These are phyloP conservation scores for Spirogloea muscicola DNA, from an alignment of 139 green algal species.

Conservation along the genomic window DNA sequence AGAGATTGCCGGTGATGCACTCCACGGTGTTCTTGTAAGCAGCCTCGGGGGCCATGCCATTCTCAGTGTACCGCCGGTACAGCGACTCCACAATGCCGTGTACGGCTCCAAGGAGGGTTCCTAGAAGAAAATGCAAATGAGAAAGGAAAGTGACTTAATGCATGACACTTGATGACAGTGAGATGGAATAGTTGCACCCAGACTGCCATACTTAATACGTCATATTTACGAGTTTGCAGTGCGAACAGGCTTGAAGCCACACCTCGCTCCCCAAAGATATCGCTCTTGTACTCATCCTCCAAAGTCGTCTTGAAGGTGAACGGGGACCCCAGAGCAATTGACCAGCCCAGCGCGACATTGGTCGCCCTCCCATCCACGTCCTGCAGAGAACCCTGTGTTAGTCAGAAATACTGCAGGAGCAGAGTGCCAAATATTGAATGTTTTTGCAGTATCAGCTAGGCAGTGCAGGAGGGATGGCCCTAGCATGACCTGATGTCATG, in stretches of 20 bases:
- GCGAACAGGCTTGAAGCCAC: too few relatives aligned
- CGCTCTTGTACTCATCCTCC: conserved; percentile 96
- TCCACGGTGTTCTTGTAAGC: conserved; percentile 95
- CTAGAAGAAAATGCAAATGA: conserved; percentile 43
- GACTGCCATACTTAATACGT: too few relatives aligned
- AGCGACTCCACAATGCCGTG: conserved; percentile 97
- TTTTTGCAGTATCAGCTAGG: too few relatives aligned
- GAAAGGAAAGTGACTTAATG: background rate
- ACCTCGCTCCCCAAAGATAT: conserved; percentile 98
- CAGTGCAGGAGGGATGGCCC: too few relatives aligned
- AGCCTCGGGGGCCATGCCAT: conserved; percentile 76
- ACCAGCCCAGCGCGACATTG: conserved; percentile 96
- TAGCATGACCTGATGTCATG: too few relatives aligned
- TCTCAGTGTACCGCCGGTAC: conserved; percentile 80
- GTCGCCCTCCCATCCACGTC: conserved; percentile 89
- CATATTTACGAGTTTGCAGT: too few relatives aligned
- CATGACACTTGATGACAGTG: too few relatives aligned
- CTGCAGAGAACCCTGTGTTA: too few relatives aligned
- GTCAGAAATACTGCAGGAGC: too few relatives aligned
- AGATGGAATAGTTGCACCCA: too few relatives aligned
- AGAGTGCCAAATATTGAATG: too few relatives aligned
- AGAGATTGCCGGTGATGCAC: conserved; percentile 96
- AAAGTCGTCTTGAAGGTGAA: conserved; percentile 98
- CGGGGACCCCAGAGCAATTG: conserved; percentile 88
- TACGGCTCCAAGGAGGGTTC: conserved; percentile 93